Evolutionary conservation across 1,284 basidiomycete species (phyloP).

Genomic region (Cutaneotrichosporon sp.): DNA sequence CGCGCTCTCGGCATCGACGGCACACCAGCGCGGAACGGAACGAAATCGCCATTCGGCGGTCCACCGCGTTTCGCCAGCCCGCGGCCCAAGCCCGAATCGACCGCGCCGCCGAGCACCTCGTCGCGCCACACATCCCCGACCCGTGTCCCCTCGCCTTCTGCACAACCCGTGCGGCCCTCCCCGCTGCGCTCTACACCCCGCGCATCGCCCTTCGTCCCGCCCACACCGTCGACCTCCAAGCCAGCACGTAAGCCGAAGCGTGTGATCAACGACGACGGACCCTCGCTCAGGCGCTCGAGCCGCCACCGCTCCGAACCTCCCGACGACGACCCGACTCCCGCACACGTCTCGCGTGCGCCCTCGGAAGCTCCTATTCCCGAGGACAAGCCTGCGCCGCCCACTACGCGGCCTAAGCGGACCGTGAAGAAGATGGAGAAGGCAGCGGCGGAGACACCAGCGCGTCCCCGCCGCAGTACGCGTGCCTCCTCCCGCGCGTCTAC

Average conservation of each 20-base stretch:
- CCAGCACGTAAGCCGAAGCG: conserved; percentile 3
- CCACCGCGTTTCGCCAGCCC: conserved; percentile 35
- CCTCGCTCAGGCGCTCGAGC: conserved; percentile 8
- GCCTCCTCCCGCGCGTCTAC: conserved; percentile 11
- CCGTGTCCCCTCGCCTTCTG: background rate
- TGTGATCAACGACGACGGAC: conserved; percentile 8
- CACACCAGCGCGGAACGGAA: conserved; percentile 12
- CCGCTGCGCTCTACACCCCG: background rate
- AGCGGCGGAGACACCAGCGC: background rate
- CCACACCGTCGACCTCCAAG: background rate
- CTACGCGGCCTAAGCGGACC: conserved; percentile 5
- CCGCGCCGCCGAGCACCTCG: conserved; percentile 14
- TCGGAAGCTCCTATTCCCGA: conserved; percentile 18
- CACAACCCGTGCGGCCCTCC: background rate
- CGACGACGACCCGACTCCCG: background rate
- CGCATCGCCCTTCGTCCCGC: conserved; percentile 1
- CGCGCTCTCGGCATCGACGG: conserved; percentile 10
- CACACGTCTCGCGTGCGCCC: conserved; percentile 4
- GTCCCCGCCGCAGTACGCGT: background rate
- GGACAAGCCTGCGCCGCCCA: conserved; percentile 5
- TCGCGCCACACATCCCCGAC: background rate
- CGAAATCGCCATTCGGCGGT: conserved; percentile 35
- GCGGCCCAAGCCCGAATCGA: conserved; percentile 4
- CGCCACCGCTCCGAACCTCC: conserved; percentile 3
- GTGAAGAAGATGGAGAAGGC: conserved; percentile 1